These are phyloP conservation scores for Dendrobium officinale DNA, from an alignment of 106 monocot species.

Conservation along the genomic window DNA sequence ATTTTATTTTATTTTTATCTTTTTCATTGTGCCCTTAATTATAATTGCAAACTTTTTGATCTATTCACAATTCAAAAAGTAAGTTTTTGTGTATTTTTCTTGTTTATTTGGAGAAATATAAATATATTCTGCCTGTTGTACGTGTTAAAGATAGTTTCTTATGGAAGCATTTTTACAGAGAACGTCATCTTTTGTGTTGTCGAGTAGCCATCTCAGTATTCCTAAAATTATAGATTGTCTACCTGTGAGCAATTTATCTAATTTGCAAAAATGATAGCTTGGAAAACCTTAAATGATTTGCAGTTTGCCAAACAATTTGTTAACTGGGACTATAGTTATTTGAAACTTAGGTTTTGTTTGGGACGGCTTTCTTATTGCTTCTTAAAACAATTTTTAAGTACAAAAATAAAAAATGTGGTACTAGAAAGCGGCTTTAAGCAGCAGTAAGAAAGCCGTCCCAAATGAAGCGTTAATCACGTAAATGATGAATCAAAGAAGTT, in stretches of 20 bases:
- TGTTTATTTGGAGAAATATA: neutral
- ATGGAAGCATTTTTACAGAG: neutral
- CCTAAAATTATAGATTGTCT: neutral
- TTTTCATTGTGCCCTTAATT: neutral
- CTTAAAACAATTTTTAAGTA: too few species aligned
- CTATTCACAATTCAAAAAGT: neutral
- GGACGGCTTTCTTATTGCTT: too few species aligned
- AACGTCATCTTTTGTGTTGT: neutral
- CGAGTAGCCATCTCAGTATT: neutral
- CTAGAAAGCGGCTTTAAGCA: too few species aligned
- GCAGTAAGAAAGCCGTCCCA: too few species aligned
- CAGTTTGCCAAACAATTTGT: neutral
- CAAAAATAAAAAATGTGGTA: too few species aligned
- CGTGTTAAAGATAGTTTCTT: neutral
- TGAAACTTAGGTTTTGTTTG: neutral
- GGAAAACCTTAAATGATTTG: neutral
- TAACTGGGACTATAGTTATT: neutral
- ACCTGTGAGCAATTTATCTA: neutral
- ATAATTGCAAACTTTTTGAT: neutral
- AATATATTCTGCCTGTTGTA: too few species aligned
- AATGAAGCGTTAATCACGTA: neutral
- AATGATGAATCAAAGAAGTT: neutral
- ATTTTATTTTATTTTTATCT: neutral
- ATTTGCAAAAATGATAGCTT: neutral
- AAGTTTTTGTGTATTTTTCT: neutral